Percentiles rank a stretch among this genome's conserved stretches.
phyloP scores from a whole-genome alignment of 495 filamentous ascomycete genomes.

The Hypoxylon rickii region DNA sequence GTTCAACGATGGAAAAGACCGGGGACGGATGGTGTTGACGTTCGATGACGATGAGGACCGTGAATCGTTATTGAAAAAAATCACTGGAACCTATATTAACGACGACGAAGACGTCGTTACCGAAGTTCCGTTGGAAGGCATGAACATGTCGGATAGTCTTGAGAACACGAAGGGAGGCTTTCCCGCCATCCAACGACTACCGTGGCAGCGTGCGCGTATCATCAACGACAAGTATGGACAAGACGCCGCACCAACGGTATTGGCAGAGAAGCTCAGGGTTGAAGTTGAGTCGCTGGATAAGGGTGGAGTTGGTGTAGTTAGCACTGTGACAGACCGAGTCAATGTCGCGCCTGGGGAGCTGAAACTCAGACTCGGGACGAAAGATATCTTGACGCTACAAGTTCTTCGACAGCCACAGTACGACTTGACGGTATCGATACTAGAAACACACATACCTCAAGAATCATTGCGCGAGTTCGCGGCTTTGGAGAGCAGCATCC shows the following conservation, averaged over 20 bases:
- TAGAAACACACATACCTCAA: constrained; percentile 63
- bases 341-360: constrained; percentile 78
- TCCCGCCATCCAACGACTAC: constrained; percentile 50
- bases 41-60: constrained; percentile 73
- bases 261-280: constrained; percentile 72
- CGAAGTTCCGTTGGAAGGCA: constrained; percentile 63
- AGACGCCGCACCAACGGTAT: constrained; percentile 59
- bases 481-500: constrained; percentile 54
- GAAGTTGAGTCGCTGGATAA: constrained; percentile 62
- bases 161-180: constrained; percentile 47
- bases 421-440: constrained; percentile 69
- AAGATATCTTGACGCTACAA: constrained; percentile 62
- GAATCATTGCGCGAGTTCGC: constrained; percentile 60
- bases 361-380: constrained; percentile 63
- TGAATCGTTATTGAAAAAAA: constrained; percentile 64
- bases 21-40: constrained; percentile 71
- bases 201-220: constrained; percentile 53
- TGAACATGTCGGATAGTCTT: constrained; percentile 65
- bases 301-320: constrained; percentile 51
- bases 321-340: constrained; percentile 71
- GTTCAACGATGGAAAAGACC: constrained; percentile 66
- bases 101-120: constrained; percentile 64
- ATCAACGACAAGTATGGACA: constrained; percentile 59
- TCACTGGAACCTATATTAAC: constrained; percentile 67
- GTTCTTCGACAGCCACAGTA: constrained; percentile 66